Evolutionary conservation across 2,329 filamentous ascomycete species (phyloP), one percentile per base, ranked within the genome.

Genomic region (Thelonectria blattea): DNA sequence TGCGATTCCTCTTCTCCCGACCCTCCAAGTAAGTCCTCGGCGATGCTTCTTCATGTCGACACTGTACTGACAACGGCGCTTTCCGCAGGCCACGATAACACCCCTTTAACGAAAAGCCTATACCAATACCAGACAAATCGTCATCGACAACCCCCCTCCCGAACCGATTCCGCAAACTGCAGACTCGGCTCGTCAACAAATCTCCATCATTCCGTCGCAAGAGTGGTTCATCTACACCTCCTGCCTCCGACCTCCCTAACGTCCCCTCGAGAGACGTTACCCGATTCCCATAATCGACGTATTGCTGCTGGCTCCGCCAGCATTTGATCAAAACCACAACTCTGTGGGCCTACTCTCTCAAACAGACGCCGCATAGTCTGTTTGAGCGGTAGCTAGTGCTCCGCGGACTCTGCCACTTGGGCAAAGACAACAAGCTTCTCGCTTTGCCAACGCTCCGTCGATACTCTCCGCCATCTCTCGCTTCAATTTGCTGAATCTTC

Each of bases 371-470:
- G 87, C 90, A 92, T 90, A 87, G 90, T 93, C 93, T 92, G 91
- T 94, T 92, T 96, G 92, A 88, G 92, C 85, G 88, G 91, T 88
- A 96, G 93, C 92, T 91, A 93, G 92, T 91, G 93, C 92, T 95
- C 91, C 91, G 90, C 89, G 85, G 85, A 87, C 83, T 83, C 79
- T 78, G 75, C 75, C 72, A 72, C 65, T 62, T 64, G 71, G 72
- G 72, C 73, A 75, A 73, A 71, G 72, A 73, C 65, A 48, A 46
- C 41, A 37, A 58, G 18, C 30, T 24, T 27, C 17, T 34, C 41
- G 14, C 42, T 43, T 53, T 32, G 52, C 27, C 41, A 41, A 11
- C 30, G 34, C 18, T 52, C 57, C 49, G 32, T 37, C 47, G 49
- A 56, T 39, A 46, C 53, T 43, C 22, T 52, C 34, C 48, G 34